phyloP scores from a whole-genome alignment of 148 eudicot species.

The Fagopyrum homotropicum region DNA sequence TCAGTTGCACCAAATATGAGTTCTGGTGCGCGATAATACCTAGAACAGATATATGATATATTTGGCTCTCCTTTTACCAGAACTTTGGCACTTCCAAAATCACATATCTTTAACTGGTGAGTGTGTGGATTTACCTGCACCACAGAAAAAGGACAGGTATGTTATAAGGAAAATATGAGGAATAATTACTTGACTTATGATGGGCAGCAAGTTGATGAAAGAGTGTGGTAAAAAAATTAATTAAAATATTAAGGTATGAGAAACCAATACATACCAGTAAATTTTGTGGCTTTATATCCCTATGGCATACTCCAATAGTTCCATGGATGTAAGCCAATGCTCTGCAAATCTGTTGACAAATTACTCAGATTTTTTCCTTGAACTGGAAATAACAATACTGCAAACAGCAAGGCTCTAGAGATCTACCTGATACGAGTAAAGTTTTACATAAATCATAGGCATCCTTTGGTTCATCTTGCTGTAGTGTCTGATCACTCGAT shows the following conservation, averaged over 20 bases:
- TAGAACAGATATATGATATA: slow-evolving; percentile 15
- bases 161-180: background rate
- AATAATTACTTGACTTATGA: background rate
- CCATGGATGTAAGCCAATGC: slow-evolving; percentile 45
- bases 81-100: slow-evolving; percentile 55
- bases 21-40: slow-evolving; percentile 16
- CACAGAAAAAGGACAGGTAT: background rate
- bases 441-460: slow-evolving; percentile 44
- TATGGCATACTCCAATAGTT: slow-evolving; percentile 41
- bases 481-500: slow-evolving; percentile 37
- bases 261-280: slow-evolving; percentile 25
- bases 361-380: background rate
- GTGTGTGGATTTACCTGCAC: slow-evolving; percentile 47
- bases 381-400: background rate
- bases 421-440: slow-evolving; percentile 35
- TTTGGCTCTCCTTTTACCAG: slow-evolving; percentile 24
- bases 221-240: background rate
- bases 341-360: slow-evolving; percentile 32
- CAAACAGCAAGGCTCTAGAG: slow-evolving; percentile 14
- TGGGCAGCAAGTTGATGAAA: background rate
- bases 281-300: slow-evolving; percentile 51
- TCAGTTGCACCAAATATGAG: slow-evolving; percentile 11
- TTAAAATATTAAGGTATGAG: background rate
- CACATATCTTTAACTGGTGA: slow-evolving; percentile 48
- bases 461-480: slow-evolving; percentile 41